Conservation (phyloP, 306 rosid species). For the Fragaria vesca region DNA sequence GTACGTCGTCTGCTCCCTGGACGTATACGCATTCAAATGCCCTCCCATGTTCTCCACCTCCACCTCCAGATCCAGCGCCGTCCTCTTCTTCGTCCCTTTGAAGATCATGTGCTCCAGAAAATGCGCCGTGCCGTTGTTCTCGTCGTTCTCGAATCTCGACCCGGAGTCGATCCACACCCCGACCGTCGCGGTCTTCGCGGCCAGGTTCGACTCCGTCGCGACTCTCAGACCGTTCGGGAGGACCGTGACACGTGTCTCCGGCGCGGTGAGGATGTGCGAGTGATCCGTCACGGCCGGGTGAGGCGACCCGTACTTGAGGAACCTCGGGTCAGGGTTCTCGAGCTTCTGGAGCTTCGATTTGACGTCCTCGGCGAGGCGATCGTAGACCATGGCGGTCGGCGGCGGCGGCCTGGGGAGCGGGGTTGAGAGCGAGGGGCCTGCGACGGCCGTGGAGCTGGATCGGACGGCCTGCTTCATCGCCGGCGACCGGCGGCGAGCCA, state of each 20-base stretch:
- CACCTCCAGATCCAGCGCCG: slow-evolving; percentile 73
- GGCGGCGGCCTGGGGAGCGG: slow-evolving; percentile 61
- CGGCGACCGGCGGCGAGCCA: slow-evolving; percentile 55
- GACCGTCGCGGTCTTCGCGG: slow-evolving; percentile 65
- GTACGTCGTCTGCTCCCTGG: slow-evolving; percentile 89
- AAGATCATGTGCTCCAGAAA: slow-evolving; percentile 96
- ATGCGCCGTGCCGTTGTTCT: slow-evolving; percentile 89
- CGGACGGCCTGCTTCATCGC: slow-evolving; percentile 36
- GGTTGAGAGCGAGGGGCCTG: slow-evolving; percentile 21
- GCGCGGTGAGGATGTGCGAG: slow-evolving; percentile 70
- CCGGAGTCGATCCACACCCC: slow-evolving; percentile 98
- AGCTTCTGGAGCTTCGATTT: slow-evolving; percentile 65
- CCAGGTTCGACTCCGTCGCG: slow-evolving; percentile 80
- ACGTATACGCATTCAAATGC: slow-evolving; percentile 83
- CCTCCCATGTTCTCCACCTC: slow-evolving; percentile 99
- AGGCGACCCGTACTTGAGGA: slow-evolving; percentile 88
- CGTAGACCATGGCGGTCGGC: slow-evolving; percentile 84
- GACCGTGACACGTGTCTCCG: slow-evolving; percentile 80
- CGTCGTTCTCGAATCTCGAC: slow-evolving; percentile 87
- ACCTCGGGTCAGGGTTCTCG: slow-evolving; percentile 81
- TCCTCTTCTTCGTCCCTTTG: slow-evolving; percentile 77
- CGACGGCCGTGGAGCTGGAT: slow-evolving; percentile 43
- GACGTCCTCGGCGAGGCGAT: slow-evolving; percentile 75
- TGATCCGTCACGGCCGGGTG: slow-evolving; percentile 60
- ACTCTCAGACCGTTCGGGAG: slow-evolving; percentile 86